phyloP scores from a whole-genome alignment of 2,329 filamentous ascomycete species.

The Calonectria leucothoes region DNA sequence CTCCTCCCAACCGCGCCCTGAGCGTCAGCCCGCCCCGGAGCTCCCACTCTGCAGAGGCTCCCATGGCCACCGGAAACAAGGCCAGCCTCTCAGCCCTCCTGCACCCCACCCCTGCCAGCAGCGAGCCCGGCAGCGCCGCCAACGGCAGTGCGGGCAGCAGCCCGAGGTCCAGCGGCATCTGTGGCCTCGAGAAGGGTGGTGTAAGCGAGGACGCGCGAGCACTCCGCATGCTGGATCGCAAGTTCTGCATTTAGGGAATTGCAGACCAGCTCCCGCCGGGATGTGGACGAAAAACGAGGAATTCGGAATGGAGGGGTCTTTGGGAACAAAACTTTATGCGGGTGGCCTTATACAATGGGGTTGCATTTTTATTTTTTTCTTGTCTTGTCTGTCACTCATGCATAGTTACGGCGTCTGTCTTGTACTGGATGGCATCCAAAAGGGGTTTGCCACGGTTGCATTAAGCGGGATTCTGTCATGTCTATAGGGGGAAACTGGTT shows the following conservation, averaged over 20 bases:
- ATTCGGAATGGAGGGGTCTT: neutral
- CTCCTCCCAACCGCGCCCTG: conserved; percentile 57
- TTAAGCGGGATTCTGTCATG: conserved; percentile 38
- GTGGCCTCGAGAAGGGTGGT: conserved; percentile 50
- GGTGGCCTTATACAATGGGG: conserved; percentile 15
- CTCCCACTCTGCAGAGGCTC: conserved; percentile 49
- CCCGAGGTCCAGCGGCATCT: conserved; percentile 42
- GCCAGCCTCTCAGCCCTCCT: conserved; percentile 62
- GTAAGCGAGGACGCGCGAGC: conserved; percentile 74
- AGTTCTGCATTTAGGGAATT: conserved; percentile 55
- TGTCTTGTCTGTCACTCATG: conserved; percentile 32
- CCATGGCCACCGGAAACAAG: conserved; percentile 46
- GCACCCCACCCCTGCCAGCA: conserved; percentile 61
- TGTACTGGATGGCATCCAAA: conserved; percentile 34
- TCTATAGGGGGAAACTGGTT: conserved; percentile 30
- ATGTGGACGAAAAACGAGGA: neutral
- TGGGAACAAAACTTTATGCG: conserved; percentile 6
- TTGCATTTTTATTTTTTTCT: conserved; percentile 25
- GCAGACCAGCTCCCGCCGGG: neutral
- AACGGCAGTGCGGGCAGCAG: conserved; percentile 57
- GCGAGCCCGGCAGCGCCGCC: conserved; percentile 58
- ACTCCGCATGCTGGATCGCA: conserved; percentile 73
- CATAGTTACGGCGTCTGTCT: conserved; percentile 42
- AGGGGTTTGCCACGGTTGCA: conserved; percentile 34
- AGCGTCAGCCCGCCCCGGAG: conserved; percentile 62